Base-by-base conservation (phyloP, 2,329 filamentous ascomycete species). In the Trichoderma lentiforme region DNA sequence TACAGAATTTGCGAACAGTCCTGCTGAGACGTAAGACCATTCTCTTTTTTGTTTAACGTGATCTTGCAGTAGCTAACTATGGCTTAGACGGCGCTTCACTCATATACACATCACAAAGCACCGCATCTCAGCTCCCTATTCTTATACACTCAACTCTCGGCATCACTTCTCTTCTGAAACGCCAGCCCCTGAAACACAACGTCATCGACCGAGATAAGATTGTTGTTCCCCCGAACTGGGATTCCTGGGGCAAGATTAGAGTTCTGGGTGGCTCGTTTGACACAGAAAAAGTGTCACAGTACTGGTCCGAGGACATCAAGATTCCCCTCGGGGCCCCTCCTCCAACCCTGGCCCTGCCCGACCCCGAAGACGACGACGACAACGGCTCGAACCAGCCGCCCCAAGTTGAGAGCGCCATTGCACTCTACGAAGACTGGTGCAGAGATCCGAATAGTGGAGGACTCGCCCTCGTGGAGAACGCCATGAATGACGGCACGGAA, bases 161-260 rank as follows among this genome's bases (percentile, higher is more conserved):
- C 69, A 95, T 97, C 80, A 93, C 93, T 73, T 97, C 93, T 26
- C 87, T 96, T 24, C 84, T 97, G 21, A 93, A 93, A 81, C 89
- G 91, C 74, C 89, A 93, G 78, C 89, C 92, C 28, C 86, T 97
- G 28, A 96, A 94, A 82, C 92, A 95, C 80, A 97, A 97, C 77
- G 93, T 97, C 73, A 96, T 97, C 75, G 96, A 96, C 82, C 89
- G 95, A 73, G 95, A 97, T 81, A 97, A 97, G 85, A 95, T 99
- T 70, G 87, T 98, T 6, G 93, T 99, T 0, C 95, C 95, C 2
- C 92, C 95, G 18, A 98, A 98, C 80, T 99, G 96, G 96, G 96
- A 99, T 81, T 98, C 95, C 0, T 98, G 94, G 93, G 95, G 94
- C 73, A 99, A 98, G 83, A 98, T 99, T 73, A 89, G 95, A 56